These are phyloP conservation scores for Penicillium corylophilum DNA, from an alignment of 2,329 filamentous ascomycete genomes.

Conservation along the genomic window DNA sequence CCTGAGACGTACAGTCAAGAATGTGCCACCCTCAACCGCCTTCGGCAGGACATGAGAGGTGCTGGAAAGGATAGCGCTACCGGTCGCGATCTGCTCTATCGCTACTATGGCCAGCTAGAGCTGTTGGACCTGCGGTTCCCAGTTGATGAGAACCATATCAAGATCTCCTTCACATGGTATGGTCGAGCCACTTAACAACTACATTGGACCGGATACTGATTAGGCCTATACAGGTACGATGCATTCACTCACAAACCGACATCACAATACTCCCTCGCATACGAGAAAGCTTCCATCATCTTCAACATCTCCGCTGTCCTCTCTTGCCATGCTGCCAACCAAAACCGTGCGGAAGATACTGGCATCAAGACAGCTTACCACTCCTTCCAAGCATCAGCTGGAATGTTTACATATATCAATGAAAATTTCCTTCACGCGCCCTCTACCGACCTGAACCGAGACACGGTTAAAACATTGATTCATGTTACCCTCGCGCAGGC, in stretches of 20 bases:
- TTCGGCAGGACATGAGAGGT: slow-evolving; percentile 97
- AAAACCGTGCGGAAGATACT: slow-evolving; percentile 86
- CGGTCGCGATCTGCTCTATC: slow-evolving; percentile 87
- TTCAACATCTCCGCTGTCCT: slow-evolving; percentile 98
- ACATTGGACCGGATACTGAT: background rate
- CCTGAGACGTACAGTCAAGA: slow-evolving; percentile 94
- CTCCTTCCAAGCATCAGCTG: slow-evolving; percentile 94
- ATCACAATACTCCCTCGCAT: slow-evolving; percentile 91
- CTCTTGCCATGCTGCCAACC: slow-evolving; percentile 90
- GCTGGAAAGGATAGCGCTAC: slow-evolving; percentile 95
- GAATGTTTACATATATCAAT: slow-evolving; percentile 99
- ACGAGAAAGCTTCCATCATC: slow-evolving; percentile 98
- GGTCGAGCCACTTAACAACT: slow-evolving; percentile 14
- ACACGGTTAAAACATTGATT: slow-evolving; percentile 94
- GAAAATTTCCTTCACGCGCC: slow-evolving; percentile 98
- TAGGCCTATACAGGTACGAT: slow-evolving; percentile 69
- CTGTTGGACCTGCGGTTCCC: slow-evolving; percentile 91
- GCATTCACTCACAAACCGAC: slow-evolving; percentile 99
- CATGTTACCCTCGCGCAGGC: slow-evolving; percentile 90
- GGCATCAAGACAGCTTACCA: slow-evolving; percentile 96
- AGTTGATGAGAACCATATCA: slow-evolving; percentile 98
- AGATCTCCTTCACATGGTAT: slow-evolving; percentile 97
- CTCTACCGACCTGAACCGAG: slow-evolving; percentile 89
- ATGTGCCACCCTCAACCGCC: slow-evolving; percentile 86
- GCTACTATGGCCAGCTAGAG: slow-evolving; percentile 97